Evolutionary conservation across 768 basidiomycete genomes (phyloP).

Genomic region (Agrocybe pediades): DNA sequence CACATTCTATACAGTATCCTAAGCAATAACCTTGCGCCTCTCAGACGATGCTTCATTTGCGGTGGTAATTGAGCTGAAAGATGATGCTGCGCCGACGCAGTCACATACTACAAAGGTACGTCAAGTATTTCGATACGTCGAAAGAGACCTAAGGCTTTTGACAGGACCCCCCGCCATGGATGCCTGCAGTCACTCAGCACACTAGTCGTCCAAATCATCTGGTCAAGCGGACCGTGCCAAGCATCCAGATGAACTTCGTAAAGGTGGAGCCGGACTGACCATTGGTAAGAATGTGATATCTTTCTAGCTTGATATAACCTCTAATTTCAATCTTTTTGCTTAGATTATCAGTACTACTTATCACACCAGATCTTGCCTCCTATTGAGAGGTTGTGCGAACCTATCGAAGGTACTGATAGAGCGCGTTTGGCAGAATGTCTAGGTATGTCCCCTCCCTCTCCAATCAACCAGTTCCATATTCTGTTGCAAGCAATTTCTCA

Average conservation of each 20-base stretch:
- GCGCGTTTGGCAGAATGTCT: constrained; percentile 93
- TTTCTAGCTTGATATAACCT: neutral
- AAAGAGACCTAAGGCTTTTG: neutral
- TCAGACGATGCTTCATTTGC: constrained; percentile 78
- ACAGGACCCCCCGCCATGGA: constrained; percentile 77
- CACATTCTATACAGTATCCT: too few species aligned
- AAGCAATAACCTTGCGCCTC: neutral
- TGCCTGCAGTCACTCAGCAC: constrained; percentile 69
- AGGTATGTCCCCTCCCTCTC: constrained; percentile 45
- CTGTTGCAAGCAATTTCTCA: too few species aligned
- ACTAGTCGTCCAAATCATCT: constrained; percentile 69
- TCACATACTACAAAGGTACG: constrained; percentile 45
- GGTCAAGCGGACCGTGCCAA: constrained; percentile 89
- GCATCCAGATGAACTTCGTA: constrained; percentile 91
- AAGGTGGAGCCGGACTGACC: constrained; percentile 61
- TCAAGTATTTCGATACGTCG: neutral
- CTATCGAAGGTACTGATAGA: constrained; percentile 94
- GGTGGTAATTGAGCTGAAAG: constrained; percentile 79
- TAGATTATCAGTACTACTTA: constrained; percentile 92
- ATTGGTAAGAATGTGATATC: constrained; percentile 57
- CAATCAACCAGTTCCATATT: too few species aligned
- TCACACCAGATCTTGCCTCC: constrained; percentile 92
- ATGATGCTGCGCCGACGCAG: constrained; percentile 58
- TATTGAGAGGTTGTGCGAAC: constrained; percentile 92
- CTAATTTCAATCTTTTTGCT: too few species aligned